Evolutionary conservation across 306 rosid genomes (phyloP).

Genomic region (Carpinus fangiana): DNA sequence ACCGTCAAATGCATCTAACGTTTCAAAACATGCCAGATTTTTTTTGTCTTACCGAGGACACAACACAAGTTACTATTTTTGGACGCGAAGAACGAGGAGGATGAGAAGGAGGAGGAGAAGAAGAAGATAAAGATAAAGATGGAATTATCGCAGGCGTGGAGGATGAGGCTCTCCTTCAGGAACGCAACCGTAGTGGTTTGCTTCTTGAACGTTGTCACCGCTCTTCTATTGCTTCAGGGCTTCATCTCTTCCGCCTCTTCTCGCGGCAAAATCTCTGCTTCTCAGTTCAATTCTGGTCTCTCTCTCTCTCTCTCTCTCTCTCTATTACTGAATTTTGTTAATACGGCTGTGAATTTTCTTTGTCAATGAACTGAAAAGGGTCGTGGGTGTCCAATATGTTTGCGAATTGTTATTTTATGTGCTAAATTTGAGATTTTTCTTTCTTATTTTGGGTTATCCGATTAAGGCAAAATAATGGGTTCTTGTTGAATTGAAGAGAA

Average conservation of each 20-base stretch:
- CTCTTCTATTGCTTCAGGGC: slow-evolving; percentile 73
- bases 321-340: background rate
- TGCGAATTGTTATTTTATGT: slow-evolving; percentile 15
- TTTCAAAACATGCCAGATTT: too few relatives aligned
- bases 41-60: too few relatives aligned
- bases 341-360: slow-evolving; percentile 1
- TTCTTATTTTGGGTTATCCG: background rate
- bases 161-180: slow-evolving; percentile 70
- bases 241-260: slow-evolving; percentile 66
- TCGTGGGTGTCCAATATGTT: slow-evolving; percentile 30
- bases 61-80: background rate
- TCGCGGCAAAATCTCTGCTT: slow-evolving; percentile 49
- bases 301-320: slow-evolving; percentile 18
- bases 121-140: slow-evolving; percentile 30
- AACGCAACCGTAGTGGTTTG: slow-evolving; percentile 81
- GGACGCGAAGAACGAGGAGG: background rate
- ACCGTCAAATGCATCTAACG: too few relatives aligned
- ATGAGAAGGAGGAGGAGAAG: background rate
- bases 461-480: slow-evolving; percentile 6
- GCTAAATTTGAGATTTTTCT: background rate
- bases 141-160: slow-evolving; percentile 88
- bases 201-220: slow-evolving; percentile 59
- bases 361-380: background rate
- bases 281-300: slow-evolving; percentile 47
- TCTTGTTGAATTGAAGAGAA: background rate